Evolutionary conservation across 495 filamentous ascomycete species (phyloP).

Genomic region (Glonium stellatum): DNA sequence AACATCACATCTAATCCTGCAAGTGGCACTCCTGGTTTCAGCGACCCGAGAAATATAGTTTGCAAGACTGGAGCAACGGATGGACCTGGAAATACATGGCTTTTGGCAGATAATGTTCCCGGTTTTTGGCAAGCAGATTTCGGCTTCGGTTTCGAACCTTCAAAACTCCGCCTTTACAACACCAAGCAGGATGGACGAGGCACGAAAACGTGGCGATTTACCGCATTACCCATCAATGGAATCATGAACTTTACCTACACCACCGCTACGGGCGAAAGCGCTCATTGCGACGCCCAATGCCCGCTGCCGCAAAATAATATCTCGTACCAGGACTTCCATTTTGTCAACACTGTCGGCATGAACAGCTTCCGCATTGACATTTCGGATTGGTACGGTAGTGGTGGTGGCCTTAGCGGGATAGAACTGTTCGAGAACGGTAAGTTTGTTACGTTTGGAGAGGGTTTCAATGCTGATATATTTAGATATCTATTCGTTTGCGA

Average conservation of each 20-base stretch:
- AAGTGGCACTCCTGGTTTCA: slow-evolving; percentile 56
- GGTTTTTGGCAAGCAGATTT: slow-evolving; percentile 84
- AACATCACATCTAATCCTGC: slow-evolving; percentile 60
- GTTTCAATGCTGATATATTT: slow-evolving; percentile 25
- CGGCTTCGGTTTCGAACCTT: slow-evolving; percentile 72
- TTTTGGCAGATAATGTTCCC: slow-evolving; percentile 68
- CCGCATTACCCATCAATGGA: slow-evolving; percentile 72
- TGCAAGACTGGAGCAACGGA: slow-evolving; percentile 65
- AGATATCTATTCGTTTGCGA: slow-evolving; percentile 78
- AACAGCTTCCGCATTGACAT: slow-evolving; percentile 80
- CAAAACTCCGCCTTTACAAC: slow-evolving; percentile 84
- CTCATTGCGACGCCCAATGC: slow-evolving; percentile 68
- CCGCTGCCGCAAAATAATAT: slow-evolving; percentile 62
- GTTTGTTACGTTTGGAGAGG: slow-evolving; percentile 9
- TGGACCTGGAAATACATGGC: slow-evolving; percentile 64
- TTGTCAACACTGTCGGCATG: slow-evolving; percentile 86
- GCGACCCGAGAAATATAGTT: slow-evolving; percentile 74
- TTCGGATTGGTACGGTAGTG: slow-evolving; percentile 73
- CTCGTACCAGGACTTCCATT: slow-evolving; percentile 78
- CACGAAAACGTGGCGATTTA: slow-evolving; percentile 77
- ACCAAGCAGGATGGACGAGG: slow-evolving; percentile 79
- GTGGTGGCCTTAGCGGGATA: slow-evolving; percentile 81
- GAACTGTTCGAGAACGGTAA: slow-evolving; percentile 75
- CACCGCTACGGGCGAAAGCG: slow-evolving; percentile 61
- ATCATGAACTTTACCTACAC: slow-evolving; percentile 96